phyloP scores from a whole-genome alignment of 306 rosid genomes.

The Casuarina equisetifolia region DNA sequence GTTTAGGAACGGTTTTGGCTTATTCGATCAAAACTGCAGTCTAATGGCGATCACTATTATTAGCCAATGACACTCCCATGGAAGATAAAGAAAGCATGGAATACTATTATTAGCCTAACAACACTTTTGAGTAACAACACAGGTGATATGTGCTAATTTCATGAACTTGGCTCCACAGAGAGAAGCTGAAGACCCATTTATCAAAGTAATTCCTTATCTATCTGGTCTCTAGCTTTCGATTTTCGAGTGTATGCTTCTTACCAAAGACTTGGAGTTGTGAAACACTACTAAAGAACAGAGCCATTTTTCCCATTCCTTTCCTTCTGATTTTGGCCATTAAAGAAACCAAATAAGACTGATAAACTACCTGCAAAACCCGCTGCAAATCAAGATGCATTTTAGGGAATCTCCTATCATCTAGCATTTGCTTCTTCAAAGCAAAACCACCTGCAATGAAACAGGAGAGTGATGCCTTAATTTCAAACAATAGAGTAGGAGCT shows the following conservation, averaged over 20 bases:
- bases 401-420: slow-evolving; percentile 96
- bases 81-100: slow-evolving; percentile 5
- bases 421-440: slow-evolving; percentile 89
- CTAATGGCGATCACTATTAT: slow-evolving; percentile 5
- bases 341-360: slow-evolving; percentile 18
- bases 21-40: slow-evolving; percentile 9
- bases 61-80: slow-evolving; percentile 16
- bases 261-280: too few relatives aligned
- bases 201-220: too few relatives aligned
- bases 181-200: too few relatives aligned
- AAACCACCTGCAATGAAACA: slow-evolving; percentile 62
- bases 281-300: too few relatives aligned
- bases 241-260: too few relatives aligned
- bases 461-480: slow-evolving; percentile 24
- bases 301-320: background rate
- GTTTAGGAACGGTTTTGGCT: slow-evolving; percentile 18
- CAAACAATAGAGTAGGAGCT: background rate
- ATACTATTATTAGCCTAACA: background rate
- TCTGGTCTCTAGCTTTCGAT: too few relatives aligned
- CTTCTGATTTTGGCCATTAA: slow-evolving; percentile 3
- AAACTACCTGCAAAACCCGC: slow-evolving; percentile 86
- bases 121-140: too few relatives aligned
- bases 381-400: slow-evolving; percentile 90
- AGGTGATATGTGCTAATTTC: too few relatives aligned
- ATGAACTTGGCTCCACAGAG: too few relatives aligned